Conservation (phyloP, 75 land plant genomes). For the Pinus albicaulis region DNA sequence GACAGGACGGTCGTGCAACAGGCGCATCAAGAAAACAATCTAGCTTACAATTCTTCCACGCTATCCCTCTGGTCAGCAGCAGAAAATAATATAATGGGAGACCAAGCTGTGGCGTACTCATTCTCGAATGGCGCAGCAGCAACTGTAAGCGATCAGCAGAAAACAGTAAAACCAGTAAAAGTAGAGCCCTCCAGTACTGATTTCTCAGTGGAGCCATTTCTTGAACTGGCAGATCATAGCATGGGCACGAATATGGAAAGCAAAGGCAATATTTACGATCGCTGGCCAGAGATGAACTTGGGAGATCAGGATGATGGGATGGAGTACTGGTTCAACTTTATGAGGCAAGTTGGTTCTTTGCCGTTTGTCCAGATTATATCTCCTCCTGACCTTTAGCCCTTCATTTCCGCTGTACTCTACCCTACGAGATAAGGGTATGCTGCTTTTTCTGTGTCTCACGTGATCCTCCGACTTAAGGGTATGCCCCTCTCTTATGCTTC, state of each 20-base stretch:
- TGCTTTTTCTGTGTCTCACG: too few species aligned
- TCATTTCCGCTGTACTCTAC: too few species aligned
- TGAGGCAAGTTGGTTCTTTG: neutral
- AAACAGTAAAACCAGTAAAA: too few species aligned
- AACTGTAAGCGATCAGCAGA: too few species aligned
- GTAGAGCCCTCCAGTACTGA: neutral
- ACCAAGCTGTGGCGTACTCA: neutral
- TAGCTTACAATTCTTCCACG: neutral
- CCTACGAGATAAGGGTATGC: too few species aligned
- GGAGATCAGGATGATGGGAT: neutral
- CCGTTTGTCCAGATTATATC: neutral
- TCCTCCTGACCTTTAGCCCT: too few species aligned
- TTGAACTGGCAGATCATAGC: neutral
- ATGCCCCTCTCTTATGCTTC: too few species aligned
- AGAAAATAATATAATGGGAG: neutral
- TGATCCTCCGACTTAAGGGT: too few species aligned
- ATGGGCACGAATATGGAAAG: neutral
- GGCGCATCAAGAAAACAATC: neutral
- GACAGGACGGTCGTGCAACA: neutral
- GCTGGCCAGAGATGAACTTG: neutral
- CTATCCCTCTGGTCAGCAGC: neutral
- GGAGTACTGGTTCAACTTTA: conserved; percentile 3
- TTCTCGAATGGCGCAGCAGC: neutral
- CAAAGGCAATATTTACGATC: neutral
- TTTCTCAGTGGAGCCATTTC: neutral